These are phyloP conservation scores for Ophiostoma populinum DNA, from an alignment of 2,329 filamentous ascomycete species.

Conservation along the genomic window DNA sequence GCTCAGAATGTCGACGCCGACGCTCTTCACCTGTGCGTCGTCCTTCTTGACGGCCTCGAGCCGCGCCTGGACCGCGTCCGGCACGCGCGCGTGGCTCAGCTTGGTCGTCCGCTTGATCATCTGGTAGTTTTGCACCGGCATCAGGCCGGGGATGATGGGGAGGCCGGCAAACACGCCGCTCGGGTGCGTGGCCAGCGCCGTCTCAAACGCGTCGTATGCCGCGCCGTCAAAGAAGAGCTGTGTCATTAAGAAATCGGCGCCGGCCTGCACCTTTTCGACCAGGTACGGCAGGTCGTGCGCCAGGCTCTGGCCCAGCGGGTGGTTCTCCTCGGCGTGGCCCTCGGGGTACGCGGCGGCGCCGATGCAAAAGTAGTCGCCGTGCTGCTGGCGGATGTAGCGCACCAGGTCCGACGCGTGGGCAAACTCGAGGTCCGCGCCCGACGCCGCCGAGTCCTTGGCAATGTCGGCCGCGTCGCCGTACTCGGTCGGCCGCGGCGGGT, in stretches of 20 bases:
- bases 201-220: constrained; percentile 69
- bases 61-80: constrained; percentile 49
- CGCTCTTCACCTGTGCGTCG: constrained; percentile 63
- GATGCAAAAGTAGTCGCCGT: constrained; percentile 92
- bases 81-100: constrained; percentile 75
- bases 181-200: constrained; percentile 56
- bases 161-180: constrained; percentile 75
- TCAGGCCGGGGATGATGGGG: constrained; percentile 82
- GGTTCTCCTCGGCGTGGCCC: constrained; percentile 79
- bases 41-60: constrained; percentile 60
- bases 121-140: constrained; percentile 96
- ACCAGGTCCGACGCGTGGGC: constrained; percentile 81
- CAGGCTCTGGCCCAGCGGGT: constrained; percentile 50
- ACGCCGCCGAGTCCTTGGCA: constrained; percentile 27
- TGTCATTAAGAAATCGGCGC: constrained; percentile 96
- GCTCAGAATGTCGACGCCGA: constrained; percentile 66
- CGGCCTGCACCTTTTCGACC: constrained; percentile 77
- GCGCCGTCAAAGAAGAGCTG: constrained; percentile 88
- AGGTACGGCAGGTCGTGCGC: constrained; percentile 78
- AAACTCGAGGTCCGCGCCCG: constrained; percentile 60
- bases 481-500: constrained; percentile 78
- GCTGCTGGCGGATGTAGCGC: constrained; percentile 65
- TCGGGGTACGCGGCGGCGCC: constrained; percentile 92
- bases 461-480: constrained; percentile 39
- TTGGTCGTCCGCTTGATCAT: constrained; percentile 91